phyloP scores from a whole-genome alignment of 768 basidiomycete genomes.

The Boletus subcaerulescens region DNA sequence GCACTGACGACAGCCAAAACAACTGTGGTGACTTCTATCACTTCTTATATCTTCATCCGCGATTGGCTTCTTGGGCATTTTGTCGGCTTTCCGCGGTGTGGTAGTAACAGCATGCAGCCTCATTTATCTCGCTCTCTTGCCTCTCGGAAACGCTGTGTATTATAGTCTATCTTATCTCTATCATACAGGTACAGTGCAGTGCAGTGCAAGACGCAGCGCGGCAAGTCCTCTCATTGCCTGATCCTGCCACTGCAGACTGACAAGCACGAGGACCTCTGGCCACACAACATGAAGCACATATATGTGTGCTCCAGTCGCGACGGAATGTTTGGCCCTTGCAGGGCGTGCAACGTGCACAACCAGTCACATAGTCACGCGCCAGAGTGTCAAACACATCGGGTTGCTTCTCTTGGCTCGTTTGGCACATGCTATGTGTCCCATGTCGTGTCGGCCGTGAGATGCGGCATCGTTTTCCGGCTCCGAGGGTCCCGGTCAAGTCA shows the following conservation, averaged over 20 bases:
- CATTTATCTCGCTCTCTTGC: constrained; percentile 2
- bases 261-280: constrained; percentile 1
- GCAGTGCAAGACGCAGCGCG: neutral
- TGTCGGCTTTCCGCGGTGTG: constrained; percentile 25
- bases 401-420: no score
- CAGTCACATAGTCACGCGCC: neutral
- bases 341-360: no score
- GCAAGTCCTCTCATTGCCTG: neutral
- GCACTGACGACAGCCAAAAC: constrained; percentile 7
- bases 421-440: neutral
- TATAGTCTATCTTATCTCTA: constrained; percentile 7
- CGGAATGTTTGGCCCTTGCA: no score
- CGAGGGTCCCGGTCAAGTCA: constrained; percentile 16
- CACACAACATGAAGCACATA: no score
- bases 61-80: constrained; percentile 16
- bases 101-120: constrained; percentile 1
- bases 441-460: constrained; percentile 8
- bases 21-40: neutral
- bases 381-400: neutral
- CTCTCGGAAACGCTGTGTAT: constrained; percentile 12
- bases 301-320: neutral
- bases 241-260: constrained; percentile 3
- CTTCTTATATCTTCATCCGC: constrained; percentile 12
- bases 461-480: constrained; percentile 16
- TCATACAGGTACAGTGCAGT: neutral